Percentiles rank a stretch among this genome's conserved stretches.
Evolutionary conservation across 2,329 filamentous ascomycete genomes (phyloP).

Genomic region (Sporothrix euskadiensis): DNA sequence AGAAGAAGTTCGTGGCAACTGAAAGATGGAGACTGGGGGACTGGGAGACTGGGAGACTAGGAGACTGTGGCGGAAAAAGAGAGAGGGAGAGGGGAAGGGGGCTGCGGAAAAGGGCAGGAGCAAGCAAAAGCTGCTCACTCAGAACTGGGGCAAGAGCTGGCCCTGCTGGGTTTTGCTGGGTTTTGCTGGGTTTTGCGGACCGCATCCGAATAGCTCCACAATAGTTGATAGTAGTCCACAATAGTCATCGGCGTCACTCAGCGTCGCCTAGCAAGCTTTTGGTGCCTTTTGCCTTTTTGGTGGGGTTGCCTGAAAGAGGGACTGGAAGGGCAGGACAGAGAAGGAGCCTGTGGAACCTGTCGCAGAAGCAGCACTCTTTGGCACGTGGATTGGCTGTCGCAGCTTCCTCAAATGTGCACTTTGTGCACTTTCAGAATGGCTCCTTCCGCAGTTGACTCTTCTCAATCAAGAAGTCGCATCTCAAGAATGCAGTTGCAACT

Average conservation of each 20-base stretch:
- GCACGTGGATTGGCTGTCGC: constrained; percentile 1
- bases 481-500: not conserved
- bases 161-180: too few species aligned
- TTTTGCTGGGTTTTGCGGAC: not conserved
- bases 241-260: constrained; percentile 24
- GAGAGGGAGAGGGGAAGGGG: constrained; percentile 19
- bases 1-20: not conserved
- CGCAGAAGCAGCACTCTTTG: not conserved
- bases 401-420: not conserved
- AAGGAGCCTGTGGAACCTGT: not conserved
- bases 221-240: not conserved
- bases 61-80: too few species aligned
- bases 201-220: not conserved
- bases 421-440: too few species aligned
- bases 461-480: not conserved
- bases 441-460: not conserved
- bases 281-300: not conserved
- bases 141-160: not conserved
- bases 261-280: constrained; percentile 16
- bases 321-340: not conserved
- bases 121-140: not conserved
- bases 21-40: not conserved
- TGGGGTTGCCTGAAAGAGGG: not conserved
- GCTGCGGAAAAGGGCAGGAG: not conserved
- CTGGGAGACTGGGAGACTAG: not conserved